Evolutionary conservation across 2,329 filamentous ascomycete species (phyloP).

Genomic region (Claviceps sp.): DNA sequence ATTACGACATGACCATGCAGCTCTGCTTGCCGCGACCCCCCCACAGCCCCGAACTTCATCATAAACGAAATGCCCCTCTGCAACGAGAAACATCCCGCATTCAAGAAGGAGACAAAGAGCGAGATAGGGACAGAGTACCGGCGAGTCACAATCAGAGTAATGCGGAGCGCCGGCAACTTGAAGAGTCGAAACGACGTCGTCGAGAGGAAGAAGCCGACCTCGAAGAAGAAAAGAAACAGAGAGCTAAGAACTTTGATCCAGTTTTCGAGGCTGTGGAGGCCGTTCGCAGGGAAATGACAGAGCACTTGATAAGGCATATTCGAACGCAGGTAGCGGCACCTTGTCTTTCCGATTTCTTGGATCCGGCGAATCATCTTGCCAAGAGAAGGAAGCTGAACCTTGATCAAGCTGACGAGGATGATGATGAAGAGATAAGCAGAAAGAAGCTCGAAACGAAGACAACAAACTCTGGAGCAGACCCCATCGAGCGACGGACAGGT

Average conservation of each 20-base stretch:
- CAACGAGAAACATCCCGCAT: constrained; percentile 15
- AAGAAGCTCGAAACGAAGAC: constrained; percentile 52
- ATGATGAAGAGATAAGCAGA: constrained; percentile 38
- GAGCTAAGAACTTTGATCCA: constrained; percentile 84
- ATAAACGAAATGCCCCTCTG: constrained; percentile 22
- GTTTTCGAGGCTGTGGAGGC: constrained; percentile 69
- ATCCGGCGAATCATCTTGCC: constrained; percentile 66
- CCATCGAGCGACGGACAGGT: constrained; percentile 45
- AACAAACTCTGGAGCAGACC: constrained; percentile 49
- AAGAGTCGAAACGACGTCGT: constrained; percentile 50
- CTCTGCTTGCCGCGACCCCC: constrained; percentile 33
- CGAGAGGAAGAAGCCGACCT: constrained; percentile 69
- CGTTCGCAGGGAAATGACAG: constrained; percentile 65
- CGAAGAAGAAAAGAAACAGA: constrained; percentile 79
- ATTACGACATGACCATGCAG: constrained; percentile 83
- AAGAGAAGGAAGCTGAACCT: constrained; percentile 72
- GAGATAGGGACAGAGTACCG: constrained; percentile 2
- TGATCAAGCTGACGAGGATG: constrained; percentile 49
- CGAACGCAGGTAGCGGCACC: constrained; percentile 77
- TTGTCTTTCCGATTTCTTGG: constrained; percentile 65
- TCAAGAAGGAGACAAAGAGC: background rate
- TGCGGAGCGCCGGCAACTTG: constrained; percentile 35
- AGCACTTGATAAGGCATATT: constrained; percentile 80
- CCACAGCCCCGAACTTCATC: constrained; percentile 13
- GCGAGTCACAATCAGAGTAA: constrained; percentile 9